phyloP scores from a whole-genome alignment of 495 filamentous ascomycete genomes.

The Penicillium lividum region DNA sequence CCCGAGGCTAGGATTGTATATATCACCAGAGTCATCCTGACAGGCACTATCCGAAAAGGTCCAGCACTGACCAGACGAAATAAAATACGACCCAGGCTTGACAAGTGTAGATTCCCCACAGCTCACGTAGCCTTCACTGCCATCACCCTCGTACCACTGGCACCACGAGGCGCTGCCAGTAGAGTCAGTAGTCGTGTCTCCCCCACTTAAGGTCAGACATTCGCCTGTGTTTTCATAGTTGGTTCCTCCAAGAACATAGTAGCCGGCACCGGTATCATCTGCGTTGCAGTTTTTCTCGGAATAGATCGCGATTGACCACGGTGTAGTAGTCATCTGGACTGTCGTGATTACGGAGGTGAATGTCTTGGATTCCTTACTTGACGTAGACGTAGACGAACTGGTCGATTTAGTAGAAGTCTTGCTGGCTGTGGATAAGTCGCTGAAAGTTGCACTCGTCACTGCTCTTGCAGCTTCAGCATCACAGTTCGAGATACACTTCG shows the following conservation, averaged over 20 bases:
- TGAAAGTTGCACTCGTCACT: neutral
- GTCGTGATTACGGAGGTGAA: neutral
- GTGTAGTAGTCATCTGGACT: neutral
- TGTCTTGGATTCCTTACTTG: neutral
- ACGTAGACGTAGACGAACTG: neutral
- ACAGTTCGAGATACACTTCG: neutral
- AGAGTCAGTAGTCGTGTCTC: neutral
- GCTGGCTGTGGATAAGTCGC: neutral
- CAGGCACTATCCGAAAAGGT: neutral
- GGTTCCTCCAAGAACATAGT: slow-evolving; percentile 12
- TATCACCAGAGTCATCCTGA: neutral
- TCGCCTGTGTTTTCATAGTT: slow-evolving; percentile 4
- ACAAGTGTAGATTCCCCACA: neutral
- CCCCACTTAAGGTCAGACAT: slow-evolving; percentile 4
- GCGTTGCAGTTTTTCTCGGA: neutral
- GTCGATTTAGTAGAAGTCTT: neutral
- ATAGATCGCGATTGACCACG: neutral
- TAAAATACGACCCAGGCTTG: neutral
- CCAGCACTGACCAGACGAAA: neutral
- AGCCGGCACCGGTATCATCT: neutral
- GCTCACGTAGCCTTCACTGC: neutral
- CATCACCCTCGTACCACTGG: slow-evolving; percentile 12
- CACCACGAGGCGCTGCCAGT: slow-evolving; percentile 6
- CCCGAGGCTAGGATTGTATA: neutral
- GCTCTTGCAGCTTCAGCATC: neutral